Base-by-base conservation (phyloP, 768 basidiomycete species). In the Rossbeevera mucosa region DNA sequence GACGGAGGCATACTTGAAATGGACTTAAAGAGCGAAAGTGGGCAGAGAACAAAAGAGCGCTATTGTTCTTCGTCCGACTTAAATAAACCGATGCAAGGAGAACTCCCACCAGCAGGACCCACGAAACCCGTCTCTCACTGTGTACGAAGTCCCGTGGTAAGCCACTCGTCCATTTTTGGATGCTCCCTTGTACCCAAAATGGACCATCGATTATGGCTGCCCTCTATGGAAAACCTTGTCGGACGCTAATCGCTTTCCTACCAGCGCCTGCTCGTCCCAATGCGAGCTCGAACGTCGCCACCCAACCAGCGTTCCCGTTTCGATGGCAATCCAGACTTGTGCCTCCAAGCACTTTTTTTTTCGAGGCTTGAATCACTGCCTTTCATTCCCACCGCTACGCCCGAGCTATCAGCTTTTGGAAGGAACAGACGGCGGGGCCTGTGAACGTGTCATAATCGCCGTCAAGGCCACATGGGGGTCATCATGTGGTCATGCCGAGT, bases 41-140 rank as follows among this genome's bases (percentile, higher is more conserved):
- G 57, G 51, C 43, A 51, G 42, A 48, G 44, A 51, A 59, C 53
- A 59, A 60, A 60, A 49, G 24, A 13, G 41, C 28, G 50, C 5
- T 68, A 67, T 69, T 67, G 66, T 67, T 60, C 51, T 50, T 50
- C 29, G 3, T n/a, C 28, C 16, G 42, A 50, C 55, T 67, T 67
- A 58, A 66, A 68, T 12, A 22, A 41, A 41, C 8, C 40, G 21
- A 22, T 16, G 12, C 12, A 41, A 14, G 3, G 2, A 21, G 0
- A 21, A 11, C 18, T 41, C 18, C n/a, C 40, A 41, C 40, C 14
- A 13, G 5, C 8, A 43, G 50, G 61, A 59, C 59, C 60, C 41
- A 26, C 7, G 13, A 41, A 16, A 62, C 60, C 44, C 14, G 11
- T n/a, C n/a, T n/a, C n/a, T n/a, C n/a, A n/a, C n/a, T n/a, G 28